phyloP scores from a whole-genome alignment of 1,139 yeast species.

The Yamadazyma atlantica region DNA sequence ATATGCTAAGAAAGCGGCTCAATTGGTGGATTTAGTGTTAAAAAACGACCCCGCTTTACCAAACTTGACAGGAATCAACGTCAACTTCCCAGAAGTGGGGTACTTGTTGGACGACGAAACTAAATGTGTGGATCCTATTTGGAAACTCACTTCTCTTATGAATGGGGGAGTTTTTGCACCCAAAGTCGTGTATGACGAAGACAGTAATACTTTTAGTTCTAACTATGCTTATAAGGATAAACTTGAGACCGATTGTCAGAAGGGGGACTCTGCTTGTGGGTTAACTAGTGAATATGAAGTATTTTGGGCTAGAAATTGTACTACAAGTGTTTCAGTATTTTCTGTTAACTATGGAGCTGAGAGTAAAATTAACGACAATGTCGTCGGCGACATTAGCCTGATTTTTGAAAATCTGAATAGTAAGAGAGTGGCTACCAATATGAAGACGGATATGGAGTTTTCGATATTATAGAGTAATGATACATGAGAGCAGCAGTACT shows the following conservation, averaged over 20 bases:
- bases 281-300: slow-evolving; percentile 34
- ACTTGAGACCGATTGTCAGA: slow-evolving; percentile 20
- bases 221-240: slow-evolving; percentile 10
- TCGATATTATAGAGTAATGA: neutral
- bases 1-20: slow-evolving; percentile 37
- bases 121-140: slow-evolving; percentile 38
- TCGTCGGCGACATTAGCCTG: neutral
- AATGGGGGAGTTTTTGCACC: slow-evolving; percentile 35
- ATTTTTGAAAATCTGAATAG: neutral
- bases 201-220: slow-evolving; percentile 8
- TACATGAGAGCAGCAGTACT: no score
- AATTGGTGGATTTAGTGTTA: slow-evolving; percentile 39
- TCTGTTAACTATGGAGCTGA: slow-evolving; percentile 39
- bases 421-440: neutral
- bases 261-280: slow-evolving; percentile 30
- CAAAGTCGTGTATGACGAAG: slow-evolving; percentile 25
- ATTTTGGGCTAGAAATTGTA: slow-evolving; percentile 27
- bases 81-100: slow-evolving; percentile 49
- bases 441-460: no score
- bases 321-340: slow-evolving; percentile 37
- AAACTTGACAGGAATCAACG: slow-evolving; percentile 44
- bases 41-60: slow-evolving; percentile 36
- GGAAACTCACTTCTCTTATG: slow-evolving; percentile 38
- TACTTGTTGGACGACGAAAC: slow-evolving; percentile 24
- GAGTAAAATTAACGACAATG: neutral